A percentile compares a stretch with the other conserved stretches of the same genome.
Conservation (phyloP, 2,329 filamentous ascomycete species). For the Thielaviopsis musarum region DNA sequence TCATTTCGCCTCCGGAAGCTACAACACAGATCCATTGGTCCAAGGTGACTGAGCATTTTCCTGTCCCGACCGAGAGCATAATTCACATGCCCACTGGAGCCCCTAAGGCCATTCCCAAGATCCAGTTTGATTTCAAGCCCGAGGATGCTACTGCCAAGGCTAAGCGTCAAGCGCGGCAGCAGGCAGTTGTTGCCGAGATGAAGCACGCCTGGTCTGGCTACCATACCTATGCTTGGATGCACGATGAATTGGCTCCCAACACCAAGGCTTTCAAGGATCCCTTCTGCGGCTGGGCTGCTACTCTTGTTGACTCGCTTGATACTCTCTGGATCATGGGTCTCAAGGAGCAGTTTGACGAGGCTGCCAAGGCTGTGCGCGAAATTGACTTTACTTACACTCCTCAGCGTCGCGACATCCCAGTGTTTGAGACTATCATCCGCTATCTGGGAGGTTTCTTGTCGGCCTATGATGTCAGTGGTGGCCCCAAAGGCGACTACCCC, state of each 20-base stretch:
- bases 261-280: slow-evolving; percentile 53
- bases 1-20: not conserved
- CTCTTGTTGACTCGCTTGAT: slow-evolving; percentile 66
- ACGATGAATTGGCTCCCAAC: slow-evolving; percentile 72
- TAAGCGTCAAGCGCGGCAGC: slow-evolving; percentile 46
- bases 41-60: slow-evolving; percentile 60
- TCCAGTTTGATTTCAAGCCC: slow-evolving; percentile 56
- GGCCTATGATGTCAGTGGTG: slow-evolving; percentile 72
- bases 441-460: slow-evolving; percentile 75
- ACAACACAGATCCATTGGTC: slow-evolving; percentile 45
- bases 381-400: slow-evolving; percentile 71
- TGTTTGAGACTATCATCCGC: slow-evolving; percentile 84
- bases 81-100: slow-evolving; percentile 59
- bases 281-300: slow-evolving; percentile 85
- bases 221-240: slow-evolving; percentile 59
- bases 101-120: slow-evolving; percentile 52
- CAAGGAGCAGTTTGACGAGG: slow-evolving; percentile 63
- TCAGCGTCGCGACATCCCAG: slow-evolving; percentile 51
- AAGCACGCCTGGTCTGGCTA: slow-evolving; percentile 71
- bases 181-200: slow-evolving; percentile 56
- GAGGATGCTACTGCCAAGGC: slow-evolving; percentile 45
- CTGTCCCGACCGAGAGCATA: slow-evolving; percentile 51
- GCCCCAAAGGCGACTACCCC: slow-evolving; percentile 35
- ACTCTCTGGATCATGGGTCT: slow-evolving; percentile 78
- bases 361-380: slow-evolving; percentile 46